These are phyloP conservation scores for Cordia subcordata DNA, from an alignment of 257 asterid species.

Conservation along the genomic window DNA sequence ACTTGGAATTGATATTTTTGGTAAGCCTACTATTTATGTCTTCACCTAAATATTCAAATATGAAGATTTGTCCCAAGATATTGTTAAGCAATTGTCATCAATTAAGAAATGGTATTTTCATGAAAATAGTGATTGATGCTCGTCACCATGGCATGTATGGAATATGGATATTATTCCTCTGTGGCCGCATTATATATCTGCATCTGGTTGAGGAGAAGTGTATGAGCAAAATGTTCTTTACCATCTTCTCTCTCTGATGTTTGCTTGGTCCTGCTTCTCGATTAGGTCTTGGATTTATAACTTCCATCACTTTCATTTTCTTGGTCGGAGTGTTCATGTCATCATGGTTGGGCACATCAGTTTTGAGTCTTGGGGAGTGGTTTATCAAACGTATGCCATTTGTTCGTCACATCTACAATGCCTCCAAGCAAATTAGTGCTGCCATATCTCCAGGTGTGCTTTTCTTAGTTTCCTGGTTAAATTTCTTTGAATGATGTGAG, in stretches of 20 bases:
- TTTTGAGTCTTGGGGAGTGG: slow-evolving; percentile 75
- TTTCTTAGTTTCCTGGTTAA: slow-evolving; percentile 9
- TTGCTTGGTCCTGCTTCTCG: slow-evolving; percentile 8
- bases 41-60: slow-evolving; percentile 13
- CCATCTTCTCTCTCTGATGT: background rate
- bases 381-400: slow-evolving; percentile 80
- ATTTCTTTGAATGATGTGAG: background rate
- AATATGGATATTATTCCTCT: too few species aligned
- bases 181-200: too few species aligned
- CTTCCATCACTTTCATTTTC: slow-evolving; percentile 69
- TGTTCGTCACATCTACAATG: slow-evolving; percentile 71
- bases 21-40: slow-evolving; percentile 31
- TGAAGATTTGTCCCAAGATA: background rate
- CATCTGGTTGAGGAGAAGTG: too few species aligned
- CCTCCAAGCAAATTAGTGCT: slow-evolving; percentile 81
- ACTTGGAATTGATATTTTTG: slow-evolving; percentile 61
- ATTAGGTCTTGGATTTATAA: slow-evolving; percentile 70
- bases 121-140: too few species aligned
- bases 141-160: too few species aligned
- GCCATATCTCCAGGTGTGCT: slow-evolving; percentile 76
- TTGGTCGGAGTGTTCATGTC: slow-evolving; percentile 82
- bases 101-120: background rate
- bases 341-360: slow-evolving; percentile 77
- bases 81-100: background rate
- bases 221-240: background rate